phyloP scores from a whole-genome alignment of 345 rosid genomes.

The Aquilaria malaccensis region DNA sequence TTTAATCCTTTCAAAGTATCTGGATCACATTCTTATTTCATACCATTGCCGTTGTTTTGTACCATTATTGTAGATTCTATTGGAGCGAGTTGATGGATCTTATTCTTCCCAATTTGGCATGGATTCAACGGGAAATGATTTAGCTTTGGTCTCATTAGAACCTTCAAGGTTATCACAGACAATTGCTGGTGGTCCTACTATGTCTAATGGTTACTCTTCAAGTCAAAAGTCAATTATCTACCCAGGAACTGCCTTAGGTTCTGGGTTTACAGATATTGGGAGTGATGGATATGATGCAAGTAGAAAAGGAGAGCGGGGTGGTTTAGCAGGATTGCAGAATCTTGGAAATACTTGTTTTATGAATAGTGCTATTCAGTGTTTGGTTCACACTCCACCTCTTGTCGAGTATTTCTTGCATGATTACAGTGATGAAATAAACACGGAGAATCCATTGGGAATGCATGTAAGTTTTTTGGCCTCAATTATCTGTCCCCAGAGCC shows the following conservation, averaged over 20 bases:
- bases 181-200: slow-evolving; percentile 76
- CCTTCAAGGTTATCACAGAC: slow-evolving; percentile 52
- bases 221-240: slow-evolving; percentile 29
- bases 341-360: slow-evolving; percentile 96
- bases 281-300: slow-evolving; percentile 29
- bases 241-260: slow-evolving; percentile 35
- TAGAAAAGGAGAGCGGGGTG: slow-evolving; percentile 55
- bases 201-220: slow-evolving; percentile 63
- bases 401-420: slow-evolving; percentile 82
- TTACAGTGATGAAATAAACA: slow-evolving; percentile 69
- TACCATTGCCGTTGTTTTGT: too few relatives aligned
- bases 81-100: slow-evolving; percentile 51
- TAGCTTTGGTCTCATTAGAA: slow-evolving; percentile 68
- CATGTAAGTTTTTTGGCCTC: slow-evolving; percentile 40
- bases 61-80: slow-evolving; percentile 45
- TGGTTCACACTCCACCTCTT: slow-evolving; percentile 78
- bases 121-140: slow-evolving; percentile 61
- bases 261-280: slow-evolving; percentile 25
- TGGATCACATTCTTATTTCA: too few relatives aligned
- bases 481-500: too few relatives aligned
- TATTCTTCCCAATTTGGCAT: slow-evolving; percentile 35
- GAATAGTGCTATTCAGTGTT: slow-evolving; percentile 92
- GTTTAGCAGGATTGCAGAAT: slow-evolving; percentile 88
- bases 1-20: too few relatives aligned
- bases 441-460: slow-evolving; percentile 85